phyloP scores from a whole-genome alignment of 169 alveolate species.

The Babesia ovata region DNA sequence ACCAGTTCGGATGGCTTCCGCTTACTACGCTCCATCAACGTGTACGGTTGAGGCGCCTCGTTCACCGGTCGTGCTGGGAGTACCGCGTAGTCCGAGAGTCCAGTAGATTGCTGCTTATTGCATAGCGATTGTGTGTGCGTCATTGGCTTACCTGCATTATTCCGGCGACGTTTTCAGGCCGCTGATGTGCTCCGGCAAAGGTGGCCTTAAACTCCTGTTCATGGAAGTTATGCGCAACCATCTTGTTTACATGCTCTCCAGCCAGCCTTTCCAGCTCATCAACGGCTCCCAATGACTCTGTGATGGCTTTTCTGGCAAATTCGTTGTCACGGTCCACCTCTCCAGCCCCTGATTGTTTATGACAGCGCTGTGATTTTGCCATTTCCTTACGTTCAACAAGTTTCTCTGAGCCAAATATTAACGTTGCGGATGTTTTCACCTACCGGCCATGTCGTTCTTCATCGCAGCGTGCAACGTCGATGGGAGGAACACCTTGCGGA shows the following conservation, averaged over 20 bases:
- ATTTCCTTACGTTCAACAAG: constrained; percentile 5
- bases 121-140: no score
- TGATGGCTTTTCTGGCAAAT: not conserved
- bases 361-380: not conserved
- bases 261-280: constrained; percentile 29
- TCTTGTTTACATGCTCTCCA: constrained; percentile 25
- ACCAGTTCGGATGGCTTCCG: constrained; percentile 34
- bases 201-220: constrained; percentile 27
- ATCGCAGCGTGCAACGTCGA: constrained; percentile 34
- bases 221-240: constrained; percentile 46
- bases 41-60: constrained; percentile 1
- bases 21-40: constrained; percentile 8
- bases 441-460: constrained; percentile 21
- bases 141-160: constrained; percentile 4
- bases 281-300: not conserved
- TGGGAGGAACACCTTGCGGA: constrained; percentile 52
- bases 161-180: not conserved
- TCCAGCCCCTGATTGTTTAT: constrained; percentile 28
- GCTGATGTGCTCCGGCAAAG: not conserved
- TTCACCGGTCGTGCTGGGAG: not conserved
- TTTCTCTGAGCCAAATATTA: not conserved
- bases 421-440: not conserved
- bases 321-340: constrained; percentile 44
- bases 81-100: constrained; percentile 31
- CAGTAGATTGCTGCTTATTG: constrained; percentile 13